phyloP scores from a whole-genome alignment of 495 filamentous ascomycete species.

The Penicillium parvum region DNA sequence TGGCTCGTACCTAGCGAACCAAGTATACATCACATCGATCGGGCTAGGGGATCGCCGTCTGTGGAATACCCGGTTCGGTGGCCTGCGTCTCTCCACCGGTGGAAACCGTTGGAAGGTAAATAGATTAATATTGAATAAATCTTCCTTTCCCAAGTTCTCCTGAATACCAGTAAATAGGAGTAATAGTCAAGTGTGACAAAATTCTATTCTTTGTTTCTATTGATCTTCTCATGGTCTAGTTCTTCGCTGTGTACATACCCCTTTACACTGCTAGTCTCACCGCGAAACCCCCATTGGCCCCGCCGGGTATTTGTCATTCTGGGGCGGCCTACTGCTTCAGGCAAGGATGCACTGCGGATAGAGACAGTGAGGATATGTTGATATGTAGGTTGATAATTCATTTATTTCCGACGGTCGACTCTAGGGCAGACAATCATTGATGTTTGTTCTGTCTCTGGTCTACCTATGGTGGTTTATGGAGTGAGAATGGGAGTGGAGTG shows the following conservation, averaged over 20 bases:
- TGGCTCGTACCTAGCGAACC: no score
- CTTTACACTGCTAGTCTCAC: no score
- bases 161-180: no score
- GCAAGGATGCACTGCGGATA: slow-evolving; percentile 29
- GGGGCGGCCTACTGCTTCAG: slow-evolving; percentile 12
- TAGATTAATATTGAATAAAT: no score
- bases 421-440: no score
- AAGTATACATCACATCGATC: slow-evolving; percentile 9
- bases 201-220: neutral
- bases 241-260: no score
- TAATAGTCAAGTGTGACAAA: no score
- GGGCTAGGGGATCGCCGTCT: slow-evolving; percentile 22
- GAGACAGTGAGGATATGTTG: slow-evolving; percentile 5
- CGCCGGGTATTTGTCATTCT: slow-evolving; percentile 42
- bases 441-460: no score
- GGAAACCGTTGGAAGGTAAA: slow-evolving; percentile 34
- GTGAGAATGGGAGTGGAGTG: no score
- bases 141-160: no score
- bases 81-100: slow-evolving; percentile 14
- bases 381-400: slow-evolving; percentile 11
- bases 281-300: slow-evolving; percentile 20
- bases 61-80: slow-evolving; percentile 18
- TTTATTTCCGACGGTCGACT: slow-evolving; percentile 17
- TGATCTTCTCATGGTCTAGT: no score
- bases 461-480: no score